Percentiles rank a stretch among this genome's conserved stretches.
Evolutionary conservation across 352 stramenopile species (phyloP).

Genomic region (Phytopythium litorale): DNA sequence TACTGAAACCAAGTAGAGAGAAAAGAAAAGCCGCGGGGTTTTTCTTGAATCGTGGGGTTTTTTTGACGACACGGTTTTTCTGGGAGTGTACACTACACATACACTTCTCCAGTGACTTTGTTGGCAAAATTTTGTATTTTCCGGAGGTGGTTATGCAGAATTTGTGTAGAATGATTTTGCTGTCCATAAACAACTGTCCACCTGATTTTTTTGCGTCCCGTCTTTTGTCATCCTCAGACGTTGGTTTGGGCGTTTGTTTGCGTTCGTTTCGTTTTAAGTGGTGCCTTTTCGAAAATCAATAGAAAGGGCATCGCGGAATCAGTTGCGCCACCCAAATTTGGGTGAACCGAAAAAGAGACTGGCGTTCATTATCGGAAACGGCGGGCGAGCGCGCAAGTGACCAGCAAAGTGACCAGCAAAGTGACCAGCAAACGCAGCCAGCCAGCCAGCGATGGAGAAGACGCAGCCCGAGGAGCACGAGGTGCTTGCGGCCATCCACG

Average conservation of each 20-base stretch:
- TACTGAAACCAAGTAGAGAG: no score
- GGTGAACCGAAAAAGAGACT: background rate
- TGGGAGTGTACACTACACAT: no score
- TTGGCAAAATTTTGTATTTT: no score
- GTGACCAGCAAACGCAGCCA: no score
- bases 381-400: background rate
- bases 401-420: background rate
- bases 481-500: conserved; percentile 52
- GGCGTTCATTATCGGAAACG: conserved; percentile 3
- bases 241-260: background rate
- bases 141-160: no score
- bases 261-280: background rate
- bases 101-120: no score
- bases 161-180: no score
- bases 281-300: conserved; percentile 6
- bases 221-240: background rate
- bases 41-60: no score
- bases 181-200: background rate
- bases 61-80: no score
- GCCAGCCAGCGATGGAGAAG: conserved; percentile 33
- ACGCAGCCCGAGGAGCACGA: conserved; percentile 59
- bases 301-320: conserved; percentile 1
- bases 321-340: conserved; percentile 1
- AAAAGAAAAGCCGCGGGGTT: no score
- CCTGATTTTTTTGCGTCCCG: conserved; percentile 2